Evolutionary conservation across 768 basidiomycete species (phyloP), one percentile per base, ranked within the genome.

Genomic region (Amanita rubescens): DNA sequence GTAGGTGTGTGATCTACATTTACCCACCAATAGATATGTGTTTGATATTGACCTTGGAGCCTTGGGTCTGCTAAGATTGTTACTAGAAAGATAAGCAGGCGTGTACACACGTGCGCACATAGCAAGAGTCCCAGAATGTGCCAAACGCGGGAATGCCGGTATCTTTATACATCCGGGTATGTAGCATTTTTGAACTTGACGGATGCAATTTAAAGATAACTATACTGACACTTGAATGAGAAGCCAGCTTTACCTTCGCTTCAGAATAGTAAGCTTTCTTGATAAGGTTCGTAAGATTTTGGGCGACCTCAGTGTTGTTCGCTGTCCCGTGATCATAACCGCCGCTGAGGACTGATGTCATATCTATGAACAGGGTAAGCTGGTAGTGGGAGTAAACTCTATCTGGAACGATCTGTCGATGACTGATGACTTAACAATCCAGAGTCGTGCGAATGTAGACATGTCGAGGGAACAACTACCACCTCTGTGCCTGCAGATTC

Each of bases 141-240:
- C 84, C 84, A 58, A 82, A 82, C 37, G 77, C 78, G 39, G 83
- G 84, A 59, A 85, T 84, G 27, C 80, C 79, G 48, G 77, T 78
- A 57, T 75, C 75, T 66, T 82, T 87, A 71, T 81, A 89, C 20
- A n/a, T n/a, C n/a, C n/a, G n/a, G n/a, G 85, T 87, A 64, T 85
- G 74, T 78, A 87, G 87, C 55, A 90, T 84, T 61, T 90, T 86
- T 86, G 88, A n/a, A n/a, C 5, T 87, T 89, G 66, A 90, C 85
- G 67, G 90, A 87, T 22, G 89, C 82, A 43, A 90, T 82, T 27
- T 55, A 25, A 47, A 35, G 49, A 42, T 51, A 25, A n/a, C 33
- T 25, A n/a, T 12, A 22, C 32, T 52, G 17, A 35, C 32, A 50
- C 49, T 56, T 41, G 11, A 11, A 17, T 35, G 38, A 17, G n/a